Conservation (phyloP, 495 filamentous ascomycete species). For the Xylaria flabelliformis region DNA sequence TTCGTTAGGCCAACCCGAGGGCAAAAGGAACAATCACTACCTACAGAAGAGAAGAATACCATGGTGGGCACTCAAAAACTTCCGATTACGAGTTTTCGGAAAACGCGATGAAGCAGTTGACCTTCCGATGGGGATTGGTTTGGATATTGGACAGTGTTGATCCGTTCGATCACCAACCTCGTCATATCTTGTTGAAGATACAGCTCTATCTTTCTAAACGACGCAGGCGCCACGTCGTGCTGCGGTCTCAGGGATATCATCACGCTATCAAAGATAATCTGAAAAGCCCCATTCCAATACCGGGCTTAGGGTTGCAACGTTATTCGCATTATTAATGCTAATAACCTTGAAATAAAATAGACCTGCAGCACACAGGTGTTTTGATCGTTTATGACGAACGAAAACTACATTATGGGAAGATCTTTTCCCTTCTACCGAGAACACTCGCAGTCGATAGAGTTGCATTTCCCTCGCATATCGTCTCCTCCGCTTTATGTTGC, state of each 20-base stretch:
- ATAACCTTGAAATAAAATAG: background rate
- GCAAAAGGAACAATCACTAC: background rate
- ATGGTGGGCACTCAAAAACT: background rate
- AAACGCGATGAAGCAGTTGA: background rate
- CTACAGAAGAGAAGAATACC: background rate
- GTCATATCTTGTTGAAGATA: background rate
- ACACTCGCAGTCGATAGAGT: background rate
- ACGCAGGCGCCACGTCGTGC: background rate
- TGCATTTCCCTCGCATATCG: too few species aligned
- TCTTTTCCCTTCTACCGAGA: background rate
- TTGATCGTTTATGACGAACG: background rate
- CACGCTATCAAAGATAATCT: background rate
- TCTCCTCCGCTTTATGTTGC: too few species aligned
- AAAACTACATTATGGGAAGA: background rate
- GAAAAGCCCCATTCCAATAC: background rate
- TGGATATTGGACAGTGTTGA: background rate
- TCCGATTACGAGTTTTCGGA: background rate
- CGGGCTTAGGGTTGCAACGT: background rate
- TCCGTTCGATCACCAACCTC: background rate
- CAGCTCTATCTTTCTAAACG: background rate
- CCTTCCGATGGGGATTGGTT: background rate
- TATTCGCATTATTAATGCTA: background rate
- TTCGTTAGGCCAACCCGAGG: background rate
- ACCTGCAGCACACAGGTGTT: too few species aligned
- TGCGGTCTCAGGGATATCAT: too few species aligned